Base-by-base conservation (phyloP, 441 rosid genomes). In the Kokia cookei region DNA sequence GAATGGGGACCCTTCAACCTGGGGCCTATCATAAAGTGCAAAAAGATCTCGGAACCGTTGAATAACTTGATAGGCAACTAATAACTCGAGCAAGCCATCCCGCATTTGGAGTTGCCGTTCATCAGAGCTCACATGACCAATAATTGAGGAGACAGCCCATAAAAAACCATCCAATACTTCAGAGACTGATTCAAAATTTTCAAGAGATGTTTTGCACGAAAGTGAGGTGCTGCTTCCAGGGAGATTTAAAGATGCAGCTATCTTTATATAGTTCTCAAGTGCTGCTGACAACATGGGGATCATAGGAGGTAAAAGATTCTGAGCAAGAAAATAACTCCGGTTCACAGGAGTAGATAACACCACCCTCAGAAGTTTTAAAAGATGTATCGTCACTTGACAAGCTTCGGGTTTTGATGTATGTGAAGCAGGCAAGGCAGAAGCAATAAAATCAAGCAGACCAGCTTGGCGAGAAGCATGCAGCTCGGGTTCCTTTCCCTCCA, bases 21-120 rank as follows among this genome's bases (percentile, higher is more conserved):
- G 96, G 69, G 96, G 93, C 86, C 93, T 86, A 78, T 91, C 96
- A 82, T 91, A 91, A 29, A 91, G 90, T 42, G 93, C 93, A 76
- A 89, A 89, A 73, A 91, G 93, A 82, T 91, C 96, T 51, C 91
- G 84, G 72, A 91, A 75, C 37, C 89, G 81, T 69, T 91, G 92
- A 79, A 91, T 84, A 73, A 91, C 90, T 81, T 88, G 93, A 81
- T 91, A 91, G 37, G 96, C 89, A 59, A 86, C 79, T 84, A 89
- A 82, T 63, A 91, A 79, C 83, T 91, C 93, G 67, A 89, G 80
- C 87, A 91, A 81, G 77, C 96, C 93, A 77, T 89, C 89, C 72
- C 71, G 89, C 96, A 91, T 86, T 79, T 88, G 92, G 69, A 84
- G 81, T 67, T 89, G 87, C 65, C 74, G 79, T 67, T 85, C 88